These are phyloP conservation scores for Kwoniella europaea DNA, from an alignment of 768 basidiomycete species.

Conservation along the genomic window DNA sequence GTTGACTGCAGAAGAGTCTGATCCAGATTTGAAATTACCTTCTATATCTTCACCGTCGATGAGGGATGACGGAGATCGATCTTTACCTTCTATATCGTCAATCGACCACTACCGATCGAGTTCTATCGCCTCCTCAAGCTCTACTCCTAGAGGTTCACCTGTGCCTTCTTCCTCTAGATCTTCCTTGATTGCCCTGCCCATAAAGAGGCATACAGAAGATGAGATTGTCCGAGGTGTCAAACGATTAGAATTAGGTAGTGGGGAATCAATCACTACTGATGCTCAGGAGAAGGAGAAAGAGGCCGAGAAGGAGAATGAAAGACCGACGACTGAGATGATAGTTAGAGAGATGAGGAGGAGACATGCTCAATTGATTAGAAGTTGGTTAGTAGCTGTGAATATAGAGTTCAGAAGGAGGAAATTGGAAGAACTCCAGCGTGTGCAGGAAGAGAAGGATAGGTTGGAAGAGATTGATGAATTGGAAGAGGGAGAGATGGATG, in stretches of 20 bases:
- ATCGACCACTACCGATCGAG: slow-evolving; percentile 13
- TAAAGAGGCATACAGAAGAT: slow-evolving; percentile 53
- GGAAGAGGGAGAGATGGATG: slow-evolving; percentile 24
- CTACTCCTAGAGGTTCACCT: slow-evolving; percentile 20
- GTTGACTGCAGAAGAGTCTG: slow-evolving; percentile 38
- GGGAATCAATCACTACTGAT: slow-evolving; percentile 4
- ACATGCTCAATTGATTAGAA: slow-evolving; percentile 47
- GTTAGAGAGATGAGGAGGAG: slow-evolving; percentile 30
- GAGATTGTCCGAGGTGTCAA: slow-evolving; percentile 50
- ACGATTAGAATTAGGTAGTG: slow-evolving; percentile 43
- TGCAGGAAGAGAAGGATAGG: slow-evolving; percentile 18
- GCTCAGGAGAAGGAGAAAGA: background rate
- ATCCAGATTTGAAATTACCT: slow-evolving; percentile 48
- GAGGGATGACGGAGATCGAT: background rate
- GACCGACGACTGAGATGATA: slow-evolving; percentile 1
- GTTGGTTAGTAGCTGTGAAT: slow-evolving; percentile 53
- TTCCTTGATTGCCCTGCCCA: slow-evolving; percentile 20
- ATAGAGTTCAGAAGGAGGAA: slow-evolving; percentile 37
- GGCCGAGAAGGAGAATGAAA: slow-evolving; percentile 11
- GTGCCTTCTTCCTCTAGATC: slow-evolving; percentile 6
- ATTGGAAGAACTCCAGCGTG: slow-evolving; percentile 24
- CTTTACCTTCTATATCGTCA: slow-evolving; percentile 9
- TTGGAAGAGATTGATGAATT: slow-evolving; percentile 16
- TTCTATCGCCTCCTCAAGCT: slow-evolving; percentile 9
- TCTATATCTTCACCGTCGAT: slow-evolving; percentile 30